Base-by-base conservation (phyloP, 257 asterid genomes). In the Capsicum chinense region DNA sequence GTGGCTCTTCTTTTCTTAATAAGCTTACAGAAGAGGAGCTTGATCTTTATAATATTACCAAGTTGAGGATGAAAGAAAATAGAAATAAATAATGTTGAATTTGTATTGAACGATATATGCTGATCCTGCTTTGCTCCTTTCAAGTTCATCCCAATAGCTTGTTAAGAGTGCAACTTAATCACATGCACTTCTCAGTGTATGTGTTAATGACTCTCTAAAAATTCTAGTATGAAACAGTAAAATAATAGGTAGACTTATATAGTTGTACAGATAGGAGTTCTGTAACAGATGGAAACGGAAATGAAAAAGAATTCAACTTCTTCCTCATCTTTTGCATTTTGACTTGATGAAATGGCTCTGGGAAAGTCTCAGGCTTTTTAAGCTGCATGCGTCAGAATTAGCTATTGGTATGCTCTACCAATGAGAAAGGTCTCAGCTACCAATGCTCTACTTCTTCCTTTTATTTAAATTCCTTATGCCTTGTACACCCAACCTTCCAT, bases 1-100 rank as follows among this genome's bases (percentile, higher is more conserved):
- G 14, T 74, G 39, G 13, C 13, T 68, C 37, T 44, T 11, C 12
- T 21, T 19, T 73, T 12, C 5, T 19, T 21, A 19, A 50, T 6
- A 50, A 12, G 12, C 21, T 74, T 50, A 19, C 80, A 21, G 80
- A 50, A 52, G 48, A 76, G 63, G 47, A 76, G 26, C 81, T 76
- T 52, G 81, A 52, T 26, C 48, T 76, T 52, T 52, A 76, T 52
- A 52, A 26, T 50, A 52, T 76, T 52, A 33, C 48, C 21, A 52
- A 52, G 6, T 76, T 74, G 81, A 12, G 47, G 63, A 76, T 76
- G 19, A 76, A 21, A 74, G 19, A 26, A 76, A 21, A 50, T 52
- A 56, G 17, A 76, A 76, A 52, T 13, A 76, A 52, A 76, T 17
- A 50, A 52, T 52, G 44, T 13, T 12, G 81, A 52, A 76, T 26